Conservation (phyloP, 2,329 filamentous ascomycete species). For the Stylonectria norvegica region DNA sequence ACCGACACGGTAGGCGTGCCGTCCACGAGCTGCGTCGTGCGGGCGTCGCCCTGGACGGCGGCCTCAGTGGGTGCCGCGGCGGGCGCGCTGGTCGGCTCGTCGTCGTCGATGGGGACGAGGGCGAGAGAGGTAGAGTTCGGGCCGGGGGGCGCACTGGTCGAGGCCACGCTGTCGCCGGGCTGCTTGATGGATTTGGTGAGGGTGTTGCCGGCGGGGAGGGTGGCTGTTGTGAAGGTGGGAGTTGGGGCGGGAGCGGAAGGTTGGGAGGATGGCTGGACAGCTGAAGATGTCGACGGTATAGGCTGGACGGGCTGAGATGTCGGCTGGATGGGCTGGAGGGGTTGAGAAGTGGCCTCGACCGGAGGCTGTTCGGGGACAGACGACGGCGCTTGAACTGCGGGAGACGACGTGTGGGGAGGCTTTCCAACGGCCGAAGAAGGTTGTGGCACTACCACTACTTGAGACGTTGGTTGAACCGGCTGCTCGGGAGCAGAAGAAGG, state of each 20-base stretch:
- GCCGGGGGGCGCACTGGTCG: conserved; percentile 7
- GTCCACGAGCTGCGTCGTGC: conserved; percentile 26
- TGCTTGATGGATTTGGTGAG: conserved; percentile 28
- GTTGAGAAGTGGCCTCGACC: too few relatives aligned
- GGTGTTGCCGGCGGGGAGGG: conserved; percentile 16
- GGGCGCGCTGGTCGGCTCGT: conserved; percentile 11
- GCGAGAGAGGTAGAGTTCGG: conserved; percentile 22
- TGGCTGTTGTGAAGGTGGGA: conserved; percentile 10
- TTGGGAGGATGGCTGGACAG: neutral
- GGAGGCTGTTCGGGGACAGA: too few relatives aligned
- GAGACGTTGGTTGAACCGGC: too few relatives aligned
- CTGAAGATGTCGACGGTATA: neutral
- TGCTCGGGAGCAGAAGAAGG: neutral
- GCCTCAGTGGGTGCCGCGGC: conserved; percentile 5
- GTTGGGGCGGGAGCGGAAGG: conserved; percentile 7
- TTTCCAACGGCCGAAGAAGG: too few relatives aligned
- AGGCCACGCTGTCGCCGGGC: conserved; percentile 16
- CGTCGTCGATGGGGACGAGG: conserved; percentile 27
- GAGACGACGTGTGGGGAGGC: neutral
- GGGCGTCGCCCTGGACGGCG: conserved; percentile 9
- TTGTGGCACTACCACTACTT: too few relatives aligned
- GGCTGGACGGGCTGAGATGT: neutral
- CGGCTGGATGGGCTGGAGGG: neutral
- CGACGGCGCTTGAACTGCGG: neutral
- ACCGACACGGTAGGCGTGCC: conserved; percentile 36